Percentiles rank a stretch among this genome's conserved stretches.
phyloP scores from a whole-genome alignment of 129 eudicot genomes.

The Tanacetum coccineum region DNA sequence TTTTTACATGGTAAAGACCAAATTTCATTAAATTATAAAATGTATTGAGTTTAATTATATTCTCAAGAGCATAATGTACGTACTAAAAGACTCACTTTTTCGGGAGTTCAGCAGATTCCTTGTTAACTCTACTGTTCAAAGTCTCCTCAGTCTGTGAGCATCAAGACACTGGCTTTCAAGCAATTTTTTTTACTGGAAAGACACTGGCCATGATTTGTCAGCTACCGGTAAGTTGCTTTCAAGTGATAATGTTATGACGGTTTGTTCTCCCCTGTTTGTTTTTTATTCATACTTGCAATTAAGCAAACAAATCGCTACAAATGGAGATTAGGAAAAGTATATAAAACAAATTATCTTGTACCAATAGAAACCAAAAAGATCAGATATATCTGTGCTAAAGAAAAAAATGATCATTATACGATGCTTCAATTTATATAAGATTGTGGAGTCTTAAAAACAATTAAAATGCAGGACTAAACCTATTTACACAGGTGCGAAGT shows the following conservation, averaged over 20 bases:
- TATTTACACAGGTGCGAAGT: no score
- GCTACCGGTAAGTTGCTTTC: slow-evolving; percentile 1
- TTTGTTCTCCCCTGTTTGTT: slow-evolving; percentile 12
- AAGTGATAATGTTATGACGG: not conserved
- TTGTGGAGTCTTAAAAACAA: no score
- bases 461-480: no score
- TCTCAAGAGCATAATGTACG: not conserved
- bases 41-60: not conserved
- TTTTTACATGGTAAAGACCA: slow-evolving; percentile 39
- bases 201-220: slow-evolving; percentile 27
- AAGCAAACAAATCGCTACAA: not conserved
- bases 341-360: not conserved
- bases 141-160: slow-evolving; percentile 39
- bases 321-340: not conserved
- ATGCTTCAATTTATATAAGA: no score
- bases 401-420: no score
- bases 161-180: slow-evolving; percentile 25
- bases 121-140: slow-evolving; percentile 28
- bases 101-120: slow-evolving; percentile 50
- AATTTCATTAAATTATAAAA: not conserved
- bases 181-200: slow-evolving; percentile 22
- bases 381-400: no score
- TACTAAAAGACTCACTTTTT: slow-evolving; percentile 48
- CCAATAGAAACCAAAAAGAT: no score
- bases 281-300: slow-evolving; percentile 30